Percentiles rank a stretch among this genome's conserved stretches.
phyloP scores from a whole-genome alignment of 108 stramenopile genomes.

The Pseudonitzschia multiseries region DNA sequence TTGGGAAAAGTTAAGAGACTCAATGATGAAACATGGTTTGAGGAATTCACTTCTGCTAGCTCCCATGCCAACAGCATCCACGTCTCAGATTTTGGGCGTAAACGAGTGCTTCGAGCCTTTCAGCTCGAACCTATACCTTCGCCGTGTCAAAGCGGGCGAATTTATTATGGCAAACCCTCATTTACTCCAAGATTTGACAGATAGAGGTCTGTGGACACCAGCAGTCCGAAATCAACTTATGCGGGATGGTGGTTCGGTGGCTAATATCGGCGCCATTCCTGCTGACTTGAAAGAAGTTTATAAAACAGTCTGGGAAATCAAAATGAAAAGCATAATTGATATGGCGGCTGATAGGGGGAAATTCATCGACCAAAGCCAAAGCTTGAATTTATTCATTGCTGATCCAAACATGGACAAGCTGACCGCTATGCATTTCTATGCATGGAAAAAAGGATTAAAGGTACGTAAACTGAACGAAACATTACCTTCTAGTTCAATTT shows the following conservation, averaged over 20 bases:
- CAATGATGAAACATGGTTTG: slow-evolving; percentile 79
- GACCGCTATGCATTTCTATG: slow-evolving; percentile 98
- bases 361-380: slow-evolving; percentile 97
- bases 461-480: slow-evolving; percentile 33
- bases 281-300: slow-evolving; percentile 88
- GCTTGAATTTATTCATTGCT: slow-evolving; percentile 94
- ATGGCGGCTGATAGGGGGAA: slow-evolving; percentile 96
- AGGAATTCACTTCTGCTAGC: slow-evolving; percentile 93
- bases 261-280: slow-evolving; percentile 80
- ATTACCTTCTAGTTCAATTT: not conserved
- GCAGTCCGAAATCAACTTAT: slow-evolving; percentile 91
- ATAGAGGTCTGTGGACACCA: slow-evolving; percentile 93
- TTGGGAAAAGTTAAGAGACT: slow-evolving; percentile 78
- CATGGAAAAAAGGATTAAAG: slow-evolving; percentile 94
- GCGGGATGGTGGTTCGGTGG: slow-evolving; percentile 89
- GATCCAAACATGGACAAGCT: slow-evolving; percentile 91
- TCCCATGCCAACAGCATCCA: slow-evolving; percentile 99
- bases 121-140: slow-evolving; percentile 94
- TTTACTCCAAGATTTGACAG: slow-evolving; percentile 92
- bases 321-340: slow-evolving; percentile 91
- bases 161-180: slow-evolving; percentile 97
- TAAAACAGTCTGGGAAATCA: slow-evolving; percentile 99
- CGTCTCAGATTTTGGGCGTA: slow-evolving; percentile 95
- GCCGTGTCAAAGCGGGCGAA: slow-evolving; percentile 96
- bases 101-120: slow-evolving; percentile 99